Conservation (phyloP, 73 alveolate genomes). For the Uronychia binucleata region DNA sequence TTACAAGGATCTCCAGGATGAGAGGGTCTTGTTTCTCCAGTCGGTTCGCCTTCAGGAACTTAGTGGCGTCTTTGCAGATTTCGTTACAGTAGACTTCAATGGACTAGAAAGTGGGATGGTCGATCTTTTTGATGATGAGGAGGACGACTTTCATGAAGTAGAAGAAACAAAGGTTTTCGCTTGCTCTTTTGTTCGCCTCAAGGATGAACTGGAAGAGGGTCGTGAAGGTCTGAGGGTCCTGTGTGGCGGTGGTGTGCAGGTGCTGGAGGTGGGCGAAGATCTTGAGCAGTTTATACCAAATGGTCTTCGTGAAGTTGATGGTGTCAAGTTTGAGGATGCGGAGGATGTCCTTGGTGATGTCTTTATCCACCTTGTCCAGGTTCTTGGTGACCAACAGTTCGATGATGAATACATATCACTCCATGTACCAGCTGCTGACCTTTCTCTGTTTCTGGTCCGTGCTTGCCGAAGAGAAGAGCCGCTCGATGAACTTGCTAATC, state of each 20-base stretch:
- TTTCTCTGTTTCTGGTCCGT: constrained; percentile 17
- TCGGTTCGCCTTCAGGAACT: constrained; percentile 18
- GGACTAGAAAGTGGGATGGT: constrained; percentile 2
- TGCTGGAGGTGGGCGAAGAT: constrained; percentile 51
- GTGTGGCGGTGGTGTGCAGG: constrained; percentile 11
- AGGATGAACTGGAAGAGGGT: constrained; percentile 39
- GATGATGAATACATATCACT: constrained; percentile 40
- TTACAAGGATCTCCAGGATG: constrained; percentile 35
- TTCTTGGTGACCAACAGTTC: constrained; percentile 58
- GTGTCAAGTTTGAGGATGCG: constrained; percentile 46
- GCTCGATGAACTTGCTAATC: constrained; percentile 48
- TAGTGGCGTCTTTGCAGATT: constrained; percentile 26
- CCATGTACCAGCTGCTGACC: constrained; percentile 43
- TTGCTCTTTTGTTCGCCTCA: constrained; percentile 41
- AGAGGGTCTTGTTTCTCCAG: constrained; percentile 36
- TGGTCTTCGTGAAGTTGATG: constrained; percentile 45
- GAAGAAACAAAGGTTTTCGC: constrained; percentile 54
- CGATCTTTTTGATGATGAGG: constrained; percentile 39
- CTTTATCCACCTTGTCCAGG: constrained; percentile 57
- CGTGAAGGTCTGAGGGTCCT: constrained; percentile 21
- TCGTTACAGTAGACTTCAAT: constrained; percentile 17
- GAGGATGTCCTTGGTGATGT: constrained; percentile 35
- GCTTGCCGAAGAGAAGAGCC: constrained; percentile 28
- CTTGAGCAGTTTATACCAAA: constrained; percentile 58
- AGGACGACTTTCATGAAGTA: constrained; percentile 47